phyloP scores from a whole-genome alignment of 257 asterid genomes.

The Nicotiana benthamiana region DNA sequence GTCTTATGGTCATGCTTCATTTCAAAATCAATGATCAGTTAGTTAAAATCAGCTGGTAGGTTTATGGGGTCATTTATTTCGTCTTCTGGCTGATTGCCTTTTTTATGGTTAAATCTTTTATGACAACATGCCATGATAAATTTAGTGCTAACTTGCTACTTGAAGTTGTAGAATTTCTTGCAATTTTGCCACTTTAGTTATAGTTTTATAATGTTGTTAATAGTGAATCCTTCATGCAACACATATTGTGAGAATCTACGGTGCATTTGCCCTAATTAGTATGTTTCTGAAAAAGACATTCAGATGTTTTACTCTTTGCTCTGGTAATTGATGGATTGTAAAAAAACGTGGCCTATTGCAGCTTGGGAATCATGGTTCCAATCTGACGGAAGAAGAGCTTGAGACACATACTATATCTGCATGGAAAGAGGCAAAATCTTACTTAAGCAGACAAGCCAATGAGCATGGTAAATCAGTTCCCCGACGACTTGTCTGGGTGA shows the following conservation, averaged over 20 bases:
- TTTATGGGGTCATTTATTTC: background rate
- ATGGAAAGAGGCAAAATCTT: slow-evolving; percentile 72
- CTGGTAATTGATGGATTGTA: background rate
- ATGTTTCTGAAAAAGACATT: background rate
- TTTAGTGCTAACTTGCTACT: background rate
- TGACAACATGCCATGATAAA: background rate
- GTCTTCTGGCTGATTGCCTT: background rate
- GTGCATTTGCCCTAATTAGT: background rate
- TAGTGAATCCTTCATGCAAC: background rate
- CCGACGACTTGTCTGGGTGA: slow-evolving; percentile 71
- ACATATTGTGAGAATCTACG: background rate
- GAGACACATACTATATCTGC: slow-evolving; percentile 83
- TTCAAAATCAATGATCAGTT: background rate
- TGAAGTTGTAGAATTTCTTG: slow-evolving; percentile 3
- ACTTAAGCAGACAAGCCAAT: slow-evolving; percentile 41
- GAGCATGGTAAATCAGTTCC: slow-evolving; percentile 38
- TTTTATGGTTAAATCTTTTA: background rate
- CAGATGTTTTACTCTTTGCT: background rate
- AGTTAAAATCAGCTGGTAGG: background rate
- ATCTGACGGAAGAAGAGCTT: slow-evolving; percentile 82
- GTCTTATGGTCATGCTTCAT: background rate
- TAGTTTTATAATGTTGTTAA: background rate
- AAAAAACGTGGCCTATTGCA: slow-evolving; percentile 12
- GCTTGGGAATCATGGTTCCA: slow-evolving; percentile 79
- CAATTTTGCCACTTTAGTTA: background rate